Evolutionary conservation across 2,329 filamentous ascomycete genomes (phyloP).

Genomic region (Endoconidiophora laricicola): DNA sequence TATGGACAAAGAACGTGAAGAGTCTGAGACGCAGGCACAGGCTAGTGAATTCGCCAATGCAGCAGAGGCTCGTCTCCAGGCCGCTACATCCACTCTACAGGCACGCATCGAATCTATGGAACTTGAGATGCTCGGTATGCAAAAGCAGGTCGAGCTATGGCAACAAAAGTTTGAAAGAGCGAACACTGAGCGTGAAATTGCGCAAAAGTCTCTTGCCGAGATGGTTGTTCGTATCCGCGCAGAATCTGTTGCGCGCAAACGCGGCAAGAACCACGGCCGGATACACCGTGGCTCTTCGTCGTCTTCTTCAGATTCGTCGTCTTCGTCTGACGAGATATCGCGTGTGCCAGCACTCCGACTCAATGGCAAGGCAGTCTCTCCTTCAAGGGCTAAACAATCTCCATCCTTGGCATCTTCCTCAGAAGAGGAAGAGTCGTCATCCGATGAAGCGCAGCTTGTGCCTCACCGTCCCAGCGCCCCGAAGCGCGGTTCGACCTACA

Average conservation of each 20-base stretch:
- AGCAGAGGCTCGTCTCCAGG: conserved; percentile 14
- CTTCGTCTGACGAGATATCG: not conserved
- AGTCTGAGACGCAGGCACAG: not conserved
- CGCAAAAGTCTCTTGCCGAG: conserved; percentile 61
- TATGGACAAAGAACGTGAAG: not conserved
- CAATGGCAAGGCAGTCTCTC: not conserved
- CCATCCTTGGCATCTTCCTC: not conserved
- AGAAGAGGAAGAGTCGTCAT: conserved; percentile 5
- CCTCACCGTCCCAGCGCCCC: not conserved
- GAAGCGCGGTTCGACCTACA: not conserved
- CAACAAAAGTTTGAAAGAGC: conserved; percentile 63
- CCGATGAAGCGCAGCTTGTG: not conserved
- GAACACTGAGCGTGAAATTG: conserved; percentile 57
- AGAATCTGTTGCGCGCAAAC: conserved; percentile 4
- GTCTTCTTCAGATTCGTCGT: conserved; percentile 1
- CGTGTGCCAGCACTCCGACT: not conserved
- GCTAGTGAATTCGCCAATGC: conserved; percentile 21
- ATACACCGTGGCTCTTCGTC: conserved; percentile 3
- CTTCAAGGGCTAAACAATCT: not conserved
- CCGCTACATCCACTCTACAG: conserved; percentile 31
- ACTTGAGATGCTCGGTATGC: conserved; percentile 65
- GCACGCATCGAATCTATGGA: conserved; percentile 60
- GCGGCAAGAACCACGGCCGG: not conserved
- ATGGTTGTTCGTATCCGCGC: conserved; percentile 68
- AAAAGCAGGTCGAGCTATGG: conserved; percentile 62